Evolutionary conservation across 1,284 basidiomycete genomes (phyloP).

Genomic region (Marasmius sp.): DNA sequence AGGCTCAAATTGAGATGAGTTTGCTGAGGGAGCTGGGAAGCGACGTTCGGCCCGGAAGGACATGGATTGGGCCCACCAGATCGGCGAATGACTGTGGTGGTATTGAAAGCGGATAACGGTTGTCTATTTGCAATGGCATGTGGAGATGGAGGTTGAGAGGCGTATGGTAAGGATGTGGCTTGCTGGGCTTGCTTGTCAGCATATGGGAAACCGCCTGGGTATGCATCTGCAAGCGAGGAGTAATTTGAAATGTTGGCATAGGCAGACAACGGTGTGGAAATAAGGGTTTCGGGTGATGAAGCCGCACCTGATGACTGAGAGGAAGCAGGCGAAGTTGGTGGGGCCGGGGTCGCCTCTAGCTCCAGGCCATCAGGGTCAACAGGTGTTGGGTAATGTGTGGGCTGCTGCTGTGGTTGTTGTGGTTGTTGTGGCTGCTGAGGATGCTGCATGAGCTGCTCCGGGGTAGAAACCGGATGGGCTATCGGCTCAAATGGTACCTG

Average conservation of each 20-base stretch:
- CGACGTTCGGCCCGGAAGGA: background rate
- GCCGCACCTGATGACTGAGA: conserved; percentile 9
- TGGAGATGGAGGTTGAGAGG: conserved; percentile 36
- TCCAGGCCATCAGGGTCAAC: conserved; percentile 84
- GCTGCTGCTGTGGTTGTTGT: conserved; percentile 17
- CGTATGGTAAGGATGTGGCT: conserved; percentile 22
- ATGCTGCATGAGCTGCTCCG: conserved; percentile 9
- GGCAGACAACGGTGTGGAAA: conserved; percentile 45
- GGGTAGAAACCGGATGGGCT: conserved; percentile 25
- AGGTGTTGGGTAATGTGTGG: conserved; percentile 33
- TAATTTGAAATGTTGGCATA: conserved; percentile 24
- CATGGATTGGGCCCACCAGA: background rate
- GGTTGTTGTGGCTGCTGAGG: conserved; percentile 12
- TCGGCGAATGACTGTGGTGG: conserved; percentile 18
- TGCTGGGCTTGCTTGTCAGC: background rate
- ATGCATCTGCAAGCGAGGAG: conserved; percentile 13
- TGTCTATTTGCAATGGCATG: conserved; percentile 13
- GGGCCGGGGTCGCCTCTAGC: conserved; percentile 50
- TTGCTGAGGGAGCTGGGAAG: background rate
- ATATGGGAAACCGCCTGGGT: conserved; percentile 13
- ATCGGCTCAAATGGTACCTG: conserved; percentile 46
- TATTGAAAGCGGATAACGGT: conserved; percentile 21
- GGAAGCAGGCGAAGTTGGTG: conserved; percentile 42
- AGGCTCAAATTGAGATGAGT: conserved; percentile 18
- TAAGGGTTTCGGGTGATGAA: conserved; percentile 48